These are phyloP conservation scores for Stentor coeruleus DNA, from an alignment of 73 alveolate species.

Conservation along the genomic window DNA sequence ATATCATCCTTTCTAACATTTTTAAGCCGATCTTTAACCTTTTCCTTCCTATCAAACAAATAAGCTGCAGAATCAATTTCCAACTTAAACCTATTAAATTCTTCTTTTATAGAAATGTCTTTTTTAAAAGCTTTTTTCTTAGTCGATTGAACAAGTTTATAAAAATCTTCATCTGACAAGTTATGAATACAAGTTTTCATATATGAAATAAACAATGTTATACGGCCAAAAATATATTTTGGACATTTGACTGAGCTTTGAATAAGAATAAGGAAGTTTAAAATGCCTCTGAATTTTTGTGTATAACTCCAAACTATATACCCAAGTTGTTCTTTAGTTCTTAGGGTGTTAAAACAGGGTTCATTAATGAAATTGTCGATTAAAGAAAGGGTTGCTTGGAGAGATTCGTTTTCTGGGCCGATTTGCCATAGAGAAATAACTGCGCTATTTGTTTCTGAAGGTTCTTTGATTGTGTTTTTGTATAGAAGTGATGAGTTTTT, in stretches of 20 bases:
- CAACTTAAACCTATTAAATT: background rate
- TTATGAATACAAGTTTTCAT: conserved; percentile 20
- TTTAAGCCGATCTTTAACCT: no score
- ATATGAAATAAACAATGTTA: conserved; percentile 21
- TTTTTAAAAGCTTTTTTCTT: background rate
- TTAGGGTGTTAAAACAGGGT: conserved; percentile 40
- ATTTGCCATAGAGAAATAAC: conserved; percentile 14
- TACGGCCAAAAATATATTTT: conserved; percentile 10
- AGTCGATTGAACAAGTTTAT: conserved; percentile 8
- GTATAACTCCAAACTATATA: conserved; percentile 30
- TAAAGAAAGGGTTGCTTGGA: conserved; percentile 15
- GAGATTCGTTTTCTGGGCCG: conserved; percentile 7
- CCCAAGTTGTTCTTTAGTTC: conserved; percentile 53
- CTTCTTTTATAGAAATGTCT: background rate
- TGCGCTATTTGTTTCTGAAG: background rate
- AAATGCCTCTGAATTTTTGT: conserved; percentile 23
- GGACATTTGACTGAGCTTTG: conserved; percentile 31
- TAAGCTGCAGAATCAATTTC: no score
- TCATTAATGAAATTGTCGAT: conserved; percentile 30
- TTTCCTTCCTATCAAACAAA: no score
- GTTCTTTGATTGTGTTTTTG: background rate
- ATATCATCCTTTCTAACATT: no score
- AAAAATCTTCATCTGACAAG: conserved; percentile 30
- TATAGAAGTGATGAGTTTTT: no score
- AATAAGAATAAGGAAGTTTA: conserved; percentile 28